Conservation (phyloP, 108 stramenopile species). For the Cylindrotheca closterium region DNA sequence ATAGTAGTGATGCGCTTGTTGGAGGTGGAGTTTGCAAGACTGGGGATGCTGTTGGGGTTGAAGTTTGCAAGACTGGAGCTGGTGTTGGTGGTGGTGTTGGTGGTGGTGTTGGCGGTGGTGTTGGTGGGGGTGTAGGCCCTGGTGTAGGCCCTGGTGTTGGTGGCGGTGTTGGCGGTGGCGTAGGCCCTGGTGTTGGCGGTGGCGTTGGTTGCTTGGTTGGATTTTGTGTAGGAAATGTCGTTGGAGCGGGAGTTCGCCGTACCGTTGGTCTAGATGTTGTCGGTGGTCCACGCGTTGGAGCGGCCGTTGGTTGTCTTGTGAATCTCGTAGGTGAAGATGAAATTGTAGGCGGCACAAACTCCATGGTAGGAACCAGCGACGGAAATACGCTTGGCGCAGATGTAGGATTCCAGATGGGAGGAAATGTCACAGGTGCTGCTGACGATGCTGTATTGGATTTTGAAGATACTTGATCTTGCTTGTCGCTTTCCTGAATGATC, state of each 20-base stretch:
- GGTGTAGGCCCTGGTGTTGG: not conserved
- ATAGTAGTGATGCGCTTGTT: not conserved
- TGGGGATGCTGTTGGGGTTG: not conserved
- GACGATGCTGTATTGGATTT: not conserved
- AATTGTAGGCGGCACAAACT: not conserved
- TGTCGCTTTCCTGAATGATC: not conserved
- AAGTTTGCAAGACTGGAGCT: not conserved
- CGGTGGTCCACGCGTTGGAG: slow-evolving; percentile 4
- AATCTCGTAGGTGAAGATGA: not conserved
- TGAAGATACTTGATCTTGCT: not conserved
- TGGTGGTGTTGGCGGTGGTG: not conserved
- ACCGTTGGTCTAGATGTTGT: not conserved
- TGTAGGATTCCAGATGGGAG: not conserved
- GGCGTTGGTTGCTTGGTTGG: not conserved
- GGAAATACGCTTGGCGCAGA: not conserved
- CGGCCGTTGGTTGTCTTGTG: not conserved
- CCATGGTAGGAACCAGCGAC: not conserved
- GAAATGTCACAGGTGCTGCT: slow-evolving; percentile 1
- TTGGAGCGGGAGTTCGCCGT: not conserved
- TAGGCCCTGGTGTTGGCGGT: not conserved
- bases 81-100: slow-evolving; percentile 1
- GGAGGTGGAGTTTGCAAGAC: not conserved
- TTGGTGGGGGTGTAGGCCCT: slow-evolving; percentile 1
- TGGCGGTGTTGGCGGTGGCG: slow-evolving; percentile 5
- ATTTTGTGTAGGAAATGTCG: not conserved